Evolutionary conservation across 805 yeast genomes (phyloP).

Genomic region (Zygoascus biomembranicola): DNA sequence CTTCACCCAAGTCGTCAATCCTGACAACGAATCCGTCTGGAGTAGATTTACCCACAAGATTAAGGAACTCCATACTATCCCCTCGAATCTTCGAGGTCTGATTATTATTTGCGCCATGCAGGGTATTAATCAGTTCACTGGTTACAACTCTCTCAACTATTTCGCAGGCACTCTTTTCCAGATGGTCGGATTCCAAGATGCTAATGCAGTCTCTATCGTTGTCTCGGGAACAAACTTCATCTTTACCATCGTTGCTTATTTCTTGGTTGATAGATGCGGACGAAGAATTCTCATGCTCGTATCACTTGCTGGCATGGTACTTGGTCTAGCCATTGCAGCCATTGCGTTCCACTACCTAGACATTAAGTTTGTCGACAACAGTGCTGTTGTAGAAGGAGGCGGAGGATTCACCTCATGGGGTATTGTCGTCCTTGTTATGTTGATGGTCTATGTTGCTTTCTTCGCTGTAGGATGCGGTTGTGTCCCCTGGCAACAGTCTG

Average conservation of each 20-base stretch:
- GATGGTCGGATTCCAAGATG: conserved; percentile 75
- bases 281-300: conserved; percentile 71
- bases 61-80: conserved; percentile 26
- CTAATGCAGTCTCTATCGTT: conserved; percentile 88
- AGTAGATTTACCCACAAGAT: conserved; percentile 12
- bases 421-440: conserved; percentile 69
- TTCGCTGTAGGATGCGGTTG: conserved; percentile 94
- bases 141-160: conserved; percentile 93
- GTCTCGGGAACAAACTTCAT: conserved; percentile 91
- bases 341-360: conserved; percentile 84
- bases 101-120: conserved; percentile 86
- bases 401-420: conserved; percentile 66
- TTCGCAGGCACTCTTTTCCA: conserved; percentile 87
- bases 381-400: conserved; percentile 1
- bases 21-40: conserved; percentile 11
- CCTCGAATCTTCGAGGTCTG: conserved; percentile 75
- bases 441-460: conserved; percentile 80
- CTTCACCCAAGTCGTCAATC: neutral
- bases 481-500: conserved; percentile 98
- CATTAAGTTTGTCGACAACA: conserved; percentile 7
- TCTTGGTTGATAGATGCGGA: conserved; percentile 79
- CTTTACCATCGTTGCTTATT: conserved; percentile 76
- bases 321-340: conserved; percentile 68
- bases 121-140: conserved; percentile 93
- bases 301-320: conserved; percentile 76